Evolutionary conservation across 164 flowering plant species (phyloP).

Genomic region (Euptelea pleiosperma): DNA sequence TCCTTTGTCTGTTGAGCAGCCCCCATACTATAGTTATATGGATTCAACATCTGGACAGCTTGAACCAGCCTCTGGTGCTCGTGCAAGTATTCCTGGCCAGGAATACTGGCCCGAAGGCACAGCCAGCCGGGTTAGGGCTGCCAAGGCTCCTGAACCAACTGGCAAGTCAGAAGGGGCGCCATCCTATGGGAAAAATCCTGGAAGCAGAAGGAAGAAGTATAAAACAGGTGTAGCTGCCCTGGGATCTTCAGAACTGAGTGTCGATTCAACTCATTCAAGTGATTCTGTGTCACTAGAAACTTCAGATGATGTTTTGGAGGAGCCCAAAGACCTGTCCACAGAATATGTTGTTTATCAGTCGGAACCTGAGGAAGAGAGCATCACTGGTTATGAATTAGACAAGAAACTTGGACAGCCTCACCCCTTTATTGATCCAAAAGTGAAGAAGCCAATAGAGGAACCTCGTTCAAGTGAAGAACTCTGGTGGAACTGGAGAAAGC

Average conservation of each 20-base stretch:
- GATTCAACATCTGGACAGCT: slow-evolving; percentile 88
- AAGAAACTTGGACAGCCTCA: slow-evolving; percentile 85
- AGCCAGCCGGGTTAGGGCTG: slow-evolving; percentile 72
- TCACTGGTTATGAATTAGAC: slow-evolving; percentile 58
- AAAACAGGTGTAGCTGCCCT: slow-evolving; percentile 44
- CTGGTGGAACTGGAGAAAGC: slow-evolving; percentile 99
- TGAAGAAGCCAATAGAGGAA: slow-evolving; percentile 58
- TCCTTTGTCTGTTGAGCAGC: slow-evolving; percentile 54
- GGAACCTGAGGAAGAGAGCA: slow-evolving; percentile 50
- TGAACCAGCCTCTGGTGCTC: slow-evolving; percentile 94
- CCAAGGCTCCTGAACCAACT: slow-evolving; percentile 82
- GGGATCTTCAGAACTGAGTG: slow-evolving; percentile 35
- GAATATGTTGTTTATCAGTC: slow-evolving; percentile 77
- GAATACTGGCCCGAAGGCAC: slow-evolving; percentile 99
- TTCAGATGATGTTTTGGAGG: slow-evolving; percentile 40
- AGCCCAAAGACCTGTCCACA: slow-evolving; percentile 44
- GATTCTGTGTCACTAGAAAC: slow-evolving; percentile 35
- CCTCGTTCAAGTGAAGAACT: slow-evolving; percentile 72
- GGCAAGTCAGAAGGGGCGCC: slow-evolving; percentile 65
- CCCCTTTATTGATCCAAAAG: slow-evolving; percentile 79
- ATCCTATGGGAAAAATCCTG: slow-evolving; percentile 83
- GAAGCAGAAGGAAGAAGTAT: slow-evolving; percentile 80
- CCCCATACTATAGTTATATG: slow-evolving; percentile 65
- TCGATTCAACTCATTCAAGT: slow-evolving; percentile 33
- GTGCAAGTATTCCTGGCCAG: slow-evolving; percentile 76